Evolutionary conservation across 2,329 filamentous ascomycete species (phyloP).

Genomic region (Penicillium griseofulvum): DNA sequence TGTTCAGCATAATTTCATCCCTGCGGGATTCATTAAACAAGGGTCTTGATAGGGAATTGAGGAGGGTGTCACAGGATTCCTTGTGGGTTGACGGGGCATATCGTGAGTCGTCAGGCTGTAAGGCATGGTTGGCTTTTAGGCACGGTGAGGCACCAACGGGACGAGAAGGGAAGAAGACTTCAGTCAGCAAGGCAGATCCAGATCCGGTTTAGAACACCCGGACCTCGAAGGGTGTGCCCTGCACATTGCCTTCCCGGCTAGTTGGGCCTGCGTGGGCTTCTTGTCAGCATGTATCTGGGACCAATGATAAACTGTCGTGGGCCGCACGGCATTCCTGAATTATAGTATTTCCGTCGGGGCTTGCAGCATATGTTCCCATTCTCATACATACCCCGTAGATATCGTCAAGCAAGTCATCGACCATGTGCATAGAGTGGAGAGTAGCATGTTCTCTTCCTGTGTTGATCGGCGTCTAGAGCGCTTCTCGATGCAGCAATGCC

Average conservation of each 20-base stretch:
- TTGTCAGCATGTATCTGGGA: slow-evolving; percentile 19
- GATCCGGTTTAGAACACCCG: slow-evolving; percentile 2
- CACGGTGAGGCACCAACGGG: slow-evolving; percentile 7
- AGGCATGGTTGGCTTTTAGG: slow-evolving; percentile 20
- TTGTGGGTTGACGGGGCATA: slow-evolving; percentile 21
- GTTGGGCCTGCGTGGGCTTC: slow-evolving; percentile 8
- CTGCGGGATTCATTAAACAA: neutral
- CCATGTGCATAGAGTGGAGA: slow-evolving; percentile 18
- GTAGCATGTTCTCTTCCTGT: slow-evolving; percentile 10
- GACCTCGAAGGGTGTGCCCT: slow-evolving; percentile 13
- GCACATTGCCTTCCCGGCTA: slow-evolving; percentile 3
- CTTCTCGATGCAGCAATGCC: slow-evolving; percentile 26
- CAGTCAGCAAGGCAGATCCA: neutral
- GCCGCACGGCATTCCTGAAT: slow-evolving; percentile 3
- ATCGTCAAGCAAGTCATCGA: slow-evolving; percentile 20
- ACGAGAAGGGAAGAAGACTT: neutral
- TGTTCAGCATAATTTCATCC: neutral
- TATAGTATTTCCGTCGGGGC: slow-evolving; percentile 12
- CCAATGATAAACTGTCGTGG: slow-evolving; percentile 17
- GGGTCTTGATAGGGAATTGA: neutral
- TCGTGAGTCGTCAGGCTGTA: slow-evolving; percentile 22
- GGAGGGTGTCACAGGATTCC: slow-evolving; percentile 21
- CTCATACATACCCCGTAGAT: slow-evolving; percentile 9
- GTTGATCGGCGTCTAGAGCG: slow-evolving; percentile 33
- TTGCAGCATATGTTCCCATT: slow-evolving; percentile 12